Evolutionary conservation across 192 early-diverging fungal genomes (phyloP).

Genomic region (Powellomyces hirtus): DNA sequence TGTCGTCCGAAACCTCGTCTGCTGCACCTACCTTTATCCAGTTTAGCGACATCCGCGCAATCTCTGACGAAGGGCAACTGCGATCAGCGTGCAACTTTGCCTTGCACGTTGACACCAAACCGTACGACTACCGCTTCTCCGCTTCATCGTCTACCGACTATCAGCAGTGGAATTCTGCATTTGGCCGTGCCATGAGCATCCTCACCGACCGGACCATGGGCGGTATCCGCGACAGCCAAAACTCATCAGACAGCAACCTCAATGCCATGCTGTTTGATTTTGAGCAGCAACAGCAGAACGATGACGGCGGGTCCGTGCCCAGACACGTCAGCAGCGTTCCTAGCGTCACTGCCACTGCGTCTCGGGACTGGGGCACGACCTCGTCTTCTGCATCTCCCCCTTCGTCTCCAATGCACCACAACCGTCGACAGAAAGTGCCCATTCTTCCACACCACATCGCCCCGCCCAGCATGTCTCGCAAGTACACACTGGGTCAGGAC

Average conservation of each 20-base stretch:
- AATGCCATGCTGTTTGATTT: slow-evolving; percentile 1
- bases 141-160: slow-evolving; percentile 18
- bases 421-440: neutral
- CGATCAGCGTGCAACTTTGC: slow-evolving; percentile 34
- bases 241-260: neutral
- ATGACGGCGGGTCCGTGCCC: neutral
- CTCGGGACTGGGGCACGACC: neutral
- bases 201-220: slow-evolving; percentile 13
- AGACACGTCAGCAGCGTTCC: too few relatives aligned
- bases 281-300: neutral
- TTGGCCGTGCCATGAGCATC: slow-evolving; percentile 15
- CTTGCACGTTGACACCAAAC: slow-evolving; percentile 17
- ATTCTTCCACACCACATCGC: neutral
- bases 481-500: neutral
- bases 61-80: slow-evolving; percentile 18
- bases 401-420: neutral
- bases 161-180: slow-evolving; percentile 26
- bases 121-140: slow-evolving; percentile 18
- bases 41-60: slow-evolving; percentile 25
- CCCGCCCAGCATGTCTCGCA: neutral
- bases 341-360: neutral
- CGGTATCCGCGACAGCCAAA: neutral
- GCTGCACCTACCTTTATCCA: slow-evolving; percentile 21
- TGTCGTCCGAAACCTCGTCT: neutral
- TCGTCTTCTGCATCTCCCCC: neutral